A percentile compares a stretch with the other conserved stretches of the same genome.
Conservation (phyloP, 495 filamentous ascomycete genomes). For the Beverwykella pulmonaria region DNA sequence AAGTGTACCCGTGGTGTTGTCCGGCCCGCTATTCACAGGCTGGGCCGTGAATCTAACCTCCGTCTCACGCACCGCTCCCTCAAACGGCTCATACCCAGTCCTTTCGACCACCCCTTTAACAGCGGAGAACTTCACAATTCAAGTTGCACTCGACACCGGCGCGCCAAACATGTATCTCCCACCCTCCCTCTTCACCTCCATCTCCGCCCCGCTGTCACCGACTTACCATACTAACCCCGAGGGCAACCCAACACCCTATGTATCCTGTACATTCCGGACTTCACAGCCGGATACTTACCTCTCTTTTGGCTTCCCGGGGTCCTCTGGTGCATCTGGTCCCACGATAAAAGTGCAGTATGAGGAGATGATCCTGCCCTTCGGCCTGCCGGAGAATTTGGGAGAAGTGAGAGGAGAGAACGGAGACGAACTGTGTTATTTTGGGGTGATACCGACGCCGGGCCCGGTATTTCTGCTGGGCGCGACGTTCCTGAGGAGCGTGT, state of each 20-base stretch:
- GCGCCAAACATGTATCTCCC: slow-evolving; percentile 12
- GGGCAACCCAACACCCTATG: slow-evolving; percentile 4
- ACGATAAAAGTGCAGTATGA: background rate
- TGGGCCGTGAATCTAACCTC: slow-evolving; percentile 10
- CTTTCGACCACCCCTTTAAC: background rate
- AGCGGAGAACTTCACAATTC: background rate
- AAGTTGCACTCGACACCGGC: slow-evolving; percentile 4
- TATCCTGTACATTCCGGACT: background rate
- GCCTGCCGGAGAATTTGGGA: background rate
- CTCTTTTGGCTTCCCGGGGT: background rate
- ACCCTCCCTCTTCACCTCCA: background rate
- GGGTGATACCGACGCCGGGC: background rate
- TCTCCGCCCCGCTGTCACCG: background rate
- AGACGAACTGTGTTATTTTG: slow-evolving; percentile 16
- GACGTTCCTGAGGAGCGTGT: background rate
- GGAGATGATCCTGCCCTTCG: slow-evolving; percentile 17
- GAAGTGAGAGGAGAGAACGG: slow-evolving; percentile 9
- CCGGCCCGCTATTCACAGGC: background rate
- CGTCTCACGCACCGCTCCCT: background rate
- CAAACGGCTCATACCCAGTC: background rate
- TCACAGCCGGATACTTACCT: background rate
- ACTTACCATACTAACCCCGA: background rate
- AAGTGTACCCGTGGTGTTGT: background rate
- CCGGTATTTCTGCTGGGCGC: background rate
- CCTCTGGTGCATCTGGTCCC: background rate